Evolutionary conservation across 441 rosid species (phyloP).

Genomic region (Adansonia rubrostipa): DNA sequence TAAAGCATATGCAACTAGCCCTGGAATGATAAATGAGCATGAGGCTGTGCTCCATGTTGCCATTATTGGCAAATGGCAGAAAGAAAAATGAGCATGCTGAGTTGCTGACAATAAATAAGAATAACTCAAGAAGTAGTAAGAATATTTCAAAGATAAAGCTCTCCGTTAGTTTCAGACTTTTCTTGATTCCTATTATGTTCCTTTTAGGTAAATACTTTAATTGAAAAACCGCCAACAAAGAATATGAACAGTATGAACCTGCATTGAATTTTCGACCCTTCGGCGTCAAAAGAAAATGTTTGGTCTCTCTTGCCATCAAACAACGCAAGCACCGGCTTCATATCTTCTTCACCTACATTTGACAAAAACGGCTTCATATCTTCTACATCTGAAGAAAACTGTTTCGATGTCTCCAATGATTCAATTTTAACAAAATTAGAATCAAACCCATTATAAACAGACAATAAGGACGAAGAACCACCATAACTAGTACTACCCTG

Average conservation of each 20-base stretch:
- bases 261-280: background rate
- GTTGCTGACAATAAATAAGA: background rate
- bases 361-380: background rate
- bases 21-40: no score
- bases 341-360: constrained; percentile 13
- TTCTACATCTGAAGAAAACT: no score
- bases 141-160: no score
- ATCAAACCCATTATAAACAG: no score
- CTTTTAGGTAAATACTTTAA: no score
- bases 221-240: background rate
- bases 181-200: no score
- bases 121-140: background rate
- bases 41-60: background rate
- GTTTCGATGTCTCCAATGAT: no score
- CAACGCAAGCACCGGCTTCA: background rate
- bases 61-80: background rate
- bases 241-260: background rate
- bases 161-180: no score
- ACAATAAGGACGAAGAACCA: no score
- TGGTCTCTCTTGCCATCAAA: background rate
- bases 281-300: background rate
- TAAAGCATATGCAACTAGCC: background rate
- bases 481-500: no score
- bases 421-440: no score
- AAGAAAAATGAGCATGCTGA: no score